These are phyloP conservation scores for Anisodus acutangulus DNA, from an alignment of 257 asterid genomes.

Conservation along the genomic window DNA sequence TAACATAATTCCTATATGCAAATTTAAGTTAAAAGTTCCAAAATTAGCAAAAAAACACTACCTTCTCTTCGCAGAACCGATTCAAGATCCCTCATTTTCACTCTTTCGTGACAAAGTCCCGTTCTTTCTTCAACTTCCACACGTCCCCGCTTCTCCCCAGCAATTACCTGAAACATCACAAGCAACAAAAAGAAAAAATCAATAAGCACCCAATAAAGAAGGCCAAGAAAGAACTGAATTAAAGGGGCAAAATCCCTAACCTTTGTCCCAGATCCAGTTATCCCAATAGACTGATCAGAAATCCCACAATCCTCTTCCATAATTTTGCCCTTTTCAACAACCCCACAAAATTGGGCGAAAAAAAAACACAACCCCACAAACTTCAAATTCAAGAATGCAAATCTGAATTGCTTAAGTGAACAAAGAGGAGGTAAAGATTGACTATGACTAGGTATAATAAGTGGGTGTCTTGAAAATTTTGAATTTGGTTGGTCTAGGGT, in stretches of 20 bases:
- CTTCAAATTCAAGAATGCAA: conserved; percentile 23
- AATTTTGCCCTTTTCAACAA: background rate
- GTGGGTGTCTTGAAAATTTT: background rate
- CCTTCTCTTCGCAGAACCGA: conserved; percentile 46
- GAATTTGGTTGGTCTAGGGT: conserved; percentile 24
- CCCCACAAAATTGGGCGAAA: conserved; percentile 11
- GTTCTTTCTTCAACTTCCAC: conserved; percentile 42
- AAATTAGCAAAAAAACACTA: conserved; percentile 24
- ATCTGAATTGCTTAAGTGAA: background rate
- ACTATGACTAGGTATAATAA: background rate
- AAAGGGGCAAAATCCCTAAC: conserved; percentile 25
- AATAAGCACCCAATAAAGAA: background rate
- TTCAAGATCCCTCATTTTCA: conserved; percentile 49
- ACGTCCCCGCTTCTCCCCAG: conserved; percentile 40
- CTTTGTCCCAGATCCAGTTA: conserved; percentile 44
- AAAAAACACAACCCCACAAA: conserved; percentile 5
- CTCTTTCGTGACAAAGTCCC: conserved; percentile 38
- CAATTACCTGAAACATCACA: conserved; percentile 38
- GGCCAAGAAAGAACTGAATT: background rate
- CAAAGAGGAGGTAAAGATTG: background rate
- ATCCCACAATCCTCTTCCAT: conserved; percentile 37
- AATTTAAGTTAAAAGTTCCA: background rate
- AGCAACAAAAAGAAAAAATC: background rate
- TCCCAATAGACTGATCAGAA: conserved; percentile 30
- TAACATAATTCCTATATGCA: background rate